Conservation (phyloP, 192 early-diverging fungal species). For the Coemansia sp. region DNA sequence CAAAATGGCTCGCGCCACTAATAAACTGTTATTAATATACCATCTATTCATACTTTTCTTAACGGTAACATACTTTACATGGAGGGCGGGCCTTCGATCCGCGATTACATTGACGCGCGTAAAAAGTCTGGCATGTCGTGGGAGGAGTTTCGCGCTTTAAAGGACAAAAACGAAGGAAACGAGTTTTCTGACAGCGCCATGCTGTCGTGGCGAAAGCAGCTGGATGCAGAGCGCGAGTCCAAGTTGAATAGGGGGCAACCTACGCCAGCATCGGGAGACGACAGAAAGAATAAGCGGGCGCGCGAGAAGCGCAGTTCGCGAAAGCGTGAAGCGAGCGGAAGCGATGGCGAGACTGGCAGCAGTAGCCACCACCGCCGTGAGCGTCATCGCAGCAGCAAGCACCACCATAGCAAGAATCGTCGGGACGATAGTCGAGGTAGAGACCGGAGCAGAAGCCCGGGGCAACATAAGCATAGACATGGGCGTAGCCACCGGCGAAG, state of each 20-base stretch:
- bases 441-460: background rate
- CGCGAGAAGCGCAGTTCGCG: constrained; percentile 8
- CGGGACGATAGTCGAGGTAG: constrained; percentile 8
- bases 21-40: background rate
- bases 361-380: constrained; percentile 1
- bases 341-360: constrained; percentile 3
- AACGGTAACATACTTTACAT: background rate
- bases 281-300: background rate
- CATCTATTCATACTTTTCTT: background rate
- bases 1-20: background rate
- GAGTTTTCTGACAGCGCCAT: constrained; percentile 47
- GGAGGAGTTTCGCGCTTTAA: constrained; percentile 53
- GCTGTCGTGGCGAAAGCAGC: constrained; percentile 47
- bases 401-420: background rate
- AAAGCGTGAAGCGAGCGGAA: background rate
- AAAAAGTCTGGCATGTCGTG: constrained; percentile 53
- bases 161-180: constrained; percentile 32
- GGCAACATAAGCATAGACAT: constrained; percentile 7
- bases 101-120: constrained; percentile 52
- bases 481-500: constrained; percentile 14
- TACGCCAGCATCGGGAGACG: background rate
- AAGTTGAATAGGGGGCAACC: constrained; percentile 21
- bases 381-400: constrained; percentile 5
- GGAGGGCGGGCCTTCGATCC: constrained; percentile 39
- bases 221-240: constrained; percentile 49